phyloP scores from a whole-genome alignment of 108 stramenopile genomes.

The Chaetoceros tenuissimus region DNA sequence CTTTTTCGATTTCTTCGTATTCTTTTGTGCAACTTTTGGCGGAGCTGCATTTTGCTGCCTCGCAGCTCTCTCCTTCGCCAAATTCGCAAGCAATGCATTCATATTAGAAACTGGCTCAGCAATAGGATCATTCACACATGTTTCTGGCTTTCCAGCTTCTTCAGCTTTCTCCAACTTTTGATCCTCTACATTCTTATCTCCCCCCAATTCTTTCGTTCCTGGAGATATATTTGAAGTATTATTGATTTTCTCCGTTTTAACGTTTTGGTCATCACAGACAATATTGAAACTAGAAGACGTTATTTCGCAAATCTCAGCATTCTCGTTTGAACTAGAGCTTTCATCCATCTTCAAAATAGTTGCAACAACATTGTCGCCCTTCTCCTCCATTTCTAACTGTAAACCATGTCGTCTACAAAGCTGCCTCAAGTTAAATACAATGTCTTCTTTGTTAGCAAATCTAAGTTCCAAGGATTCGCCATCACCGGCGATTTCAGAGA shows the following conservation, averaged over 20 bases:
- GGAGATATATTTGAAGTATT: too few relatives aligned
- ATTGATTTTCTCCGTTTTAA: too few relatives aligned
- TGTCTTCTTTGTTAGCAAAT: neutral
- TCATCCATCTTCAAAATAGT: too few relatives aligned
- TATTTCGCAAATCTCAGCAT: too few relatives aligned
- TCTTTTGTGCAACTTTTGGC: constrained; percentile 3
- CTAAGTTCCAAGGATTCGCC: neutral
- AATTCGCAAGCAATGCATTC: constrained; percentile 31
- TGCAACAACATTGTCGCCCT: too few relatives aligned
- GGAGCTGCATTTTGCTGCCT: constrained; percentile 15
- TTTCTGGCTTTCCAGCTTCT: constrained; percentile 22
- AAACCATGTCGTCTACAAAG: neutral
- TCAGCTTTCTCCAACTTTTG: too few relatives aligned
- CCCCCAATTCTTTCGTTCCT: too few relatives aligned
- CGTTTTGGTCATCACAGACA: too few relatives aligned
- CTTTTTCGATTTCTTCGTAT: constrained; percentile 15
- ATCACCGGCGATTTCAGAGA: neutral
- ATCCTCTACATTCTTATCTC: too few relatives aligned
- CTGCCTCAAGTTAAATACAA: neutral
- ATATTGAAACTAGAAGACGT: too few relatives aligned
- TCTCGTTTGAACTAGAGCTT: too few relatives aligned
- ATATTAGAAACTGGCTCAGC: constrained; percentile 3
- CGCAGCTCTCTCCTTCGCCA: constrained; percentile 53
- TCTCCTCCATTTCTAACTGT: neutral
- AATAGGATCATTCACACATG: neutral